Base-by-base conservation (phyloP, 2,329 filamentous ascomycete species). In the Aphanoascus verrucosus region DNA sequence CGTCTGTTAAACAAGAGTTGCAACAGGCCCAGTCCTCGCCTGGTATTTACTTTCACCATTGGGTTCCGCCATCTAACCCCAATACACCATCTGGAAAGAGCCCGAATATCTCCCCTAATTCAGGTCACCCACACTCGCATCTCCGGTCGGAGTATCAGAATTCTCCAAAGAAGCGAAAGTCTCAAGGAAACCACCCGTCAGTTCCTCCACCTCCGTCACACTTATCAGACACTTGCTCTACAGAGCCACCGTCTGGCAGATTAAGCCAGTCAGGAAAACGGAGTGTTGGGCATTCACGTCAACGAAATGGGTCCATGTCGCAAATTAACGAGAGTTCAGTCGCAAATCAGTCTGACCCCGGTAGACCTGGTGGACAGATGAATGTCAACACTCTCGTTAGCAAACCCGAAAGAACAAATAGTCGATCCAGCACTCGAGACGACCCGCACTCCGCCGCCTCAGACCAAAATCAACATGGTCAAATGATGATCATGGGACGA, bases 41-140 rank as follows among this genome's bases (percentile, higher is more conserved):
- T 0, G 85, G 84, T 19, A 86, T 94, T 46, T 93, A 88, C 68
- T 95, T 95, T 67, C 88, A 94, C 65, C 88, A 94, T 66, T 95
- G 89, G 88, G 86, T 91, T 56, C 89, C 89, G 44, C 89, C 89
- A 58, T 77, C 78, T 56, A 83, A 85, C 65, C 84, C 85, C 56
- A 80, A 79, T 63, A 85, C 85, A 57, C 84, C 86, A 64, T 84
- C 85, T 73, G 83, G 84, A 81, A 84, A 81, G 50, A 82, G 81
- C 75, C 69, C 79, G 73, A 73, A 73, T 67, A 68, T 73, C 57
- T 72, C 67, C 60, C 69, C 68, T 50, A 64, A 68, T 61, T 65
- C 67, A 61, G 71, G 75, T 68, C 71, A 62, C 57, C 65, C 65
- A 65, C 70, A 63, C 64, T 77, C 69, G 60, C 72, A 69, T 69